phyloP scores from a whole-genome alignment of 2,329 filamentous ascomycete genomes.

The Talaromyces sp. region DNA sequence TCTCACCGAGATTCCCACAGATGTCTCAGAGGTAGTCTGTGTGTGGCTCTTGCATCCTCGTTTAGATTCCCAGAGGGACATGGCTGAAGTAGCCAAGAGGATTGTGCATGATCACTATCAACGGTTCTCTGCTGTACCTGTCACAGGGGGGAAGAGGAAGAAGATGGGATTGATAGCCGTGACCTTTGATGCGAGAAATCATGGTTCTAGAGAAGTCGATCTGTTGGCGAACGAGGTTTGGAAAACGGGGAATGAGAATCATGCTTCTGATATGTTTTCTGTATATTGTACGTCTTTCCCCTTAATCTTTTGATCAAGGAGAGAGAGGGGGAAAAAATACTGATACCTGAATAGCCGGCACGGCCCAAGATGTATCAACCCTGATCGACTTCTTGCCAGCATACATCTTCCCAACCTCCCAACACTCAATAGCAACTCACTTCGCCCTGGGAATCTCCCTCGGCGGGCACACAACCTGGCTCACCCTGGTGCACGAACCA shows the following conservation, averaged over 20 bases:
- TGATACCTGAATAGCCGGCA: conserved; percentile 47
- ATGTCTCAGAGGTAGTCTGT: conserved; percentile 58
- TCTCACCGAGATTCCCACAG: conserved; percentile 63
- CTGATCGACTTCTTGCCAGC: conserved; percentile 73
- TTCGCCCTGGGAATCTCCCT: conserved; percentile 77
- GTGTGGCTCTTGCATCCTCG: conserved; percentile 92
- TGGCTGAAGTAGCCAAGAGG: conserved; percentile 68
- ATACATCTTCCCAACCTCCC: conserved; percentile 59
- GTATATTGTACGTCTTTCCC: conserved; percentile 55
- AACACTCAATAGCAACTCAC: conserved; percentile 54
- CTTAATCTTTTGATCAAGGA: not conserved
- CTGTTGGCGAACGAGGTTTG: conserved; percentile 69
- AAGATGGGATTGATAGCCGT: conserved; percentile 65
- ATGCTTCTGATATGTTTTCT: conserved; percentile 90
- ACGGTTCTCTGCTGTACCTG: conserved; percentile 22
- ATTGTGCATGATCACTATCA: conserved; percentile 56
- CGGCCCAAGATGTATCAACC: conserved; percentile 66
- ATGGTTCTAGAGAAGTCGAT: conserved; percentile 68
- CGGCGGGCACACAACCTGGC: conserved; percentile 85
- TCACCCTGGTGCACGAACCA: conserved; percentile 70
- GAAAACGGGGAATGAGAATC: conserved; percentile 69
- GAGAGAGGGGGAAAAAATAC: not conserved
- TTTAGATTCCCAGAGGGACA: conserved; percentile 62
- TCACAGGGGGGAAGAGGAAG: not conserved
- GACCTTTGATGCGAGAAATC: conserved; percentile 89